phyloP scores from a whole-genome alignment of 768 basidiomycete genomes.

The Lactarius trivialis region DNA sequence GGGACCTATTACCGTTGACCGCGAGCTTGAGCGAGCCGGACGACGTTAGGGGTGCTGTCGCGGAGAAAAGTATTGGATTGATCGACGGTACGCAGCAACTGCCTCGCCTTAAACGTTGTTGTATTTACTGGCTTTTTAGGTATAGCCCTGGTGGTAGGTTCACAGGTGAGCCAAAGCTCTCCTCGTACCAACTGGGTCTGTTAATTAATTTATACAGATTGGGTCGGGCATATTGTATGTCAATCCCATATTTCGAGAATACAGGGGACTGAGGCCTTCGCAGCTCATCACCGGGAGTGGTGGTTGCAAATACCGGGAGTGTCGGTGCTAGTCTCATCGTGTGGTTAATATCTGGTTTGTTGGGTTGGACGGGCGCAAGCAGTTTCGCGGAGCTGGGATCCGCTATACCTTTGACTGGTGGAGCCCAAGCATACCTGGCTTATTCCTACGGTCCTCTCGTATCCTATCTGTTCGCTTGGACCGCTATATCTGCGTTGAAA shows the following conservation, averaged over 20 bases:
- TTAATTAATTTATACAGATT: slow-evolving; percentile 40
- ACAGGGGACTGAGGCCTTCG: not conserved
- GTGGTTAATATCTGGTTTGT: slow-evolving; percentile 76
- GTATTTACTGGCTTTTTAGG: slow-evolving; percentile 37
- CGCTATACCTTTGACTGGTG: slow-evolving; percentile 69
- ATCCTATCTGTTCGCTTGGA: slow-evolving; percentile 94
- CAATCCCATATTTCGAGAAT: slow-evolving; percentile 1
- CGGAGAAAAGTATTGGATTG: slow-evolving; percentile 71
- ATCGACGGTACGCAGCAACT: slow-evolving; percentile 50
- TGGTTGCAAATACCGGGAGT: slow-evolving; percentile 82
- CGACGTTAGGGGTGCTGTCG: slow-evolving; percentile 37
- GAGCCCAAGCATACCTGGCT: slow-evolving; percentile 73
- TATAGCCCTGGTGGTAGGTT: slow-evolving; percentile 78
- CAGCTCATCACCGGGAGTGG: slow-evolving; percentile 88
- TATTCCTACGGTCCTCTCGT: slow-evolving; percentile 83
- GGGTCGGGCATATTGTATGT: slow-evolving; percentile 91
- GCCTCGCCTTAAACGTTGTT: not conserved
- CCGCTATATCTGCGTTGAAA: slow-evolving; percentile 81
- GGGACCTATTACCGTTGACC: slow-evolving; percentile 69
- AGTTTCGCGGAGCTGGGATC: slow-evolving; percentile 90
- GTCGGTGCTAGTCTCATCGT: slow-evolving; percentile 85
- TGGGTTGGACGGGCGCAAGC: slow-evolving; percentile 95
- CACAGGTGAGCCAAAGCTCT: slow-evolving; percentile 47
- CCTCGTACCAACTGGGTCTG: not conserved
- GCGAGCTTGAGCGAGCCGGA: slow-evolving; percentile 71